Evolutionary conservation across 768 basidiomycete species (phyloP).

Genomic region (Boletus fagicola): DNA sequence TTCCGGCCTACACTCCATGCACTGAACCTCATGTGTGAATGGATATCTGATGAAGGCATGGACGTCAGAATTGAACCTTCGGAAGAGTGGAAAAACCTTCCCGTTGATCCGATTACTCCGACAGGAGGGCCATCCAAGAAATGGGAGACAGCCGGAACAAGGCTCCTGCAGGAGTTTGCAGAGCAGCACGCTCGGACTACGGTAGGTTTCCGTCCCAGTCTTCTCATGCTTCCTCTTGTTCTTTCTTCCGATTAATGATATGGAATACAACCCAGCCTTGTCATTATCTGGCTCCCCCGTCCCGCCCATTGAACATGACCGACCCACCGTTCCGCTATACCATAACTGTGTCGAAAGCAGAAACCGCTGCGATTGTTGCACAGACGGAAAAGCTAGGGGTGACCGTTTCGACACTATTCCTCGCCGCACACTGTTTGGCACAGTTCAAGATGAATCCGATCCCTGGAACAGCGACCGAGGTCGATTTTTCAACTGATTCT

Average conservation of each 20-base stretch:
- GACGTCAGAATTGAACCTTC: background rate
- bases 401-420: conserved; percentile 16
- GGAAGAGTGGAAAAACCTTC: conserved; percentile 27
- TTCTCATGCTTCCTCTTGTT: background rate
- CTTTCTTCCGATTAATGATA: background rate
- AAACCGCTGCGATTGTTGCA: conserved; percentile 13
- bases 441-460: conserved; percentile 22
- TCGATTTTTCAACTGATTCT: conserved; percentile 9
- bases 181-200: background rate
- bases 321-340: conserved; percentile 5
- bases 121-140: conserved; percentile 19
- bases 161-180: conserved; percentile 14
- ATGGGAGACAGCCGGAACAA: conserved; percentile 18
- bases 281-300: conserved; percentile 9
- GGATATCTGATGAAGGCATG: no score
- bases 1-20: background rate
- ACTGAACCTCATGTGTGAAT: conserved; percentile 15
- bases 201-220: conserved; percentile 6
- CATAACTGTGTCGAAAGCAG: background rate
- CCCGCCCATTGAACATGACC: conserved; percentile 5
- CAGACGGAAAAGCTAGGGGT: conserved; percentile 11
- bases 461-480: conserved; percentile 6
- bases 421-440: conserved; percentile 23
- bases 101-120: conserved; percentile 24
- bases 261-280: background rate